phyloP scores from a whole-genome alignment of 2,329 filamentous ascomycete genomes.

The Neobulgaria alba region DNA sequence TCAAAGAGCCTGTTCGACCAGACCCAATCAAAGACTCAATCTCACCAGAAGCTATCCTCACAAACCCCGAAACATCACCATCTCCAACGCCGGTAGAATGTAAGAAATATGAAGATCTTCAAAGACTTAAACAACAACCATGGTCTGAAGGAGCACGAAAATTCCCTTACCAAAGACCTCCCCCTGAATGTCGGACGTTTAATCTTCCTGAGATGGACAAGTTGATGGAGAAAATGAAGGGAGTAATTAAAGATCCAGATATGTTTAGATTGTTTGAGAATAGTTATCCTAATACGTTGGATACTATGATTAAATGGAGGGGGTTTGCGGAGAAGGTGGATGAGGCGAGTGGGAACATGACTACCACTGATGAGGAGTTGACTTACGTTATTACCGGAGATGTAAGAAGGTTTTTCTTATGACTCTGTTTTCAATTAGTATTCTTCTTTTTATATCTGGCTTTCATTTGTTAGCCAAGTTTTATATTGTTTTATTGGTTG shows the following conservation, averaged over 20 bases:
- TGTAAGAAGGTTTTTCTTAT: slow-evolving; percentile 6
- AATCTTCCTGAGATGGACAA: slow-evolving; percentile 66
- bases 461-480: too few species aligned
- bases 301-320: slow-evolving; percentile 63
- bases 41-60: not conserved
- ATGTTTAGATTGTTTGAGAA: slow-evolving; percentile 64
- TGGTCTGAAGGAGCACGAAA: slow-evolving; percentile 52
- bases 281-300: slow-evolving; percentile 65
- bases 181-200: slow-evolving; percentile 70
- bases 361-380: slow-evolving; percentile 48
- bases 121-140: slow-evolving; percentile 15
- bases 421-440: too few species aligned
- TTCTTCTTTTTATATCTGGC: too few species aligned
- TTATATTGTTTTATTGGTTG: too few species aligned
- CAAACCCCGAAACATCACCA: not conserved
- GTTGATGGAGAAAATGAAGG: slow-evolving; percentile 62
- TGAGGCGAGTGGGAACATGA: slow-evolving; percentile 10
- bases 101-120: slow-evolving; percentile 17
- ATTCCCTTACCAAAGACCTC: slow-evolving; percentile 74
- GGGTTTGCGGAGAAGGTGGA: slow-evolving; percentile 45
- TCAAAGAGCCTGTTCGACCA: not conserved
- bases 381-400: slow-evolving; percentile 50
- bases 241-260: slow-evolving; percentile 65
- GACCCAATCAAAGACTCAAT: not conserved
- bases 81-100: slow-evolving; percentile 10